These are phyloP conservation scores for Achaetomium macrosporum DNA, from an alignment of 2,329 filamentous ascomycete genomes.

Conservation along the genomic window DNA sequence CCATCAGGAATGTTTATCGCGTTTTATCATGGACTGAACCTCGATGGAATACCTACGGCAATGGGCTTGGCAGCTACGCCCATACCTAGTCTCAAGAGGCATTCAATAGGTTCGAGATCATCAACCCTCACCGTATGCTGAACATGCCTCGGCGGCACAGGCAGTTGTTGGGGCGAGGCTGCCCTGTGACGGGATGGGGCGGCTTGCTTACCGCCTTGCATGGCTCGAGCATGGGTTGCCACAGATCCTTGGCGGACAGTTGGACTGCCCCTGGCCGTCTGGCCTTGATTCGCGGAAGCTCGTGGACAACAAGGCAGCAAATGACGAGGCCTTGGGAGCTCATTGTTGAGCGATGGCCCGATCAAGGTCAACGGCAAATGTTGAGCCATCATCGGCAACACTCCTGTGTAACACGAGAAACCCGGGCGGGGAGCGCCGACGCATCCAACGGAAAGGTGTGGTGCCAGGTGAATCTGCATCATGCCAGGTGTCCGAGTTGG, in stretches of 20 bases:
- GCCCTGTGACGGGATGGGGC: conserved; percentile 8
- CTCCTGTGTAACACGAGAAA: too few relatives aligned
- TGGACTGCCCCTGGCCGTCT: neutral
- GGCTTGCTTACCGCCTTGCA: conserved; percentile 16
- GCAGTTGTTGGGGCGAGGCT: conserved; percentile 8
- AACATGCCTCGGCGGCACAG: neutral
- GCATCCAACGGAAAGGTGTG: too few relatives aligned
- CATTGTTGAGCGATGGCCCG: too few relatives aligned
- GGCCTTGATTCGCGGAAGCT: conserved; percentile 14
- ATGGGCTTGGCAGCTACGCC: neutral
- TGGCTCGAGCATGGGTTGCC: conserved; percentile 12
- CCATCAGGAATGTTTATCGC: neutral
- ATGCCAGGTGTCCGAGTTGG: too few relatives aligned
- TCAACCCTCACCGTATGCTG: neutral
- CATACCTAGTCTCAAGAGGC: neutral
- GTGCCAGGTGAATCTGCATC: too few relatives aligned
- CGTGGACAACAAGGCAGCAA: conserved; percentile 7
- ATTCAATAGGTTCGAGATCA: neutral
- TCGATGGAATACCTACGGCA: neutral
- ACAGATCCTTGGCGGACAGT: neutral
- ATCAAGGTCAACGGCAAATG: too few relatives aligned
- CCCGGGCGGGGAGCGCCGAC: too few relatives aligned
- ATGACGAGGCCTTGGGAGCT: neutral
- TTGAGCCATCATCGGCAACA: too few relatives aligned
- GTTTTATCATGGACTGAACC: neutral